Conservation (phyloP, 495 filamentous ascomycete species). For the Hypoxylon cercidicola region DNA sequence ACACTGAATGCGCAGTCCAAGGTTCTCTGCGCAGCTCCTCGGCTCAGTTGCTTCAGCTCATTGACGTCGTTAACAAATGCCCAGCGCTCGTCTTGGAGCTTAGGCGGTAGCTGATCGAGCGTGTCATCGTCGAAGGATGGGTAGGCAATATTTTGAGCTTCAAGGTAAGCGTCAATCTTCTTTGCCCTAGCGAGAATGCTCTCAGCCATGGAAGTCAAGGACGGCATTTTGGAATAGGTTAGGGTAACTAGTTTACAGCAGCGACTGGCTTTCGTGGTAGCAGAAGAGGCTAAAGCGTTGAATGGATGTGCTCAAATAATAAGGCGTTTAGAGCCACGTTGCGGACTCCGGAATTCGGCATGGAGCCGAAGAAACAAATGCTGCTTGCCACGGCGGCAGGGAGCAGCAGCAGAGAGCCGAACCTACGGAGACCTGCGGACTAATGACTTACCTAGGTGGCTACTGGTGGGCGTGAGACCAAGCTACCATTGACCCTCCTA, state of each 20-base stretch:
- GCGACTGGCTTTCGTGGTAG: background rate
- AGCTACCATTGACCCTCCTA: too few species aligned
- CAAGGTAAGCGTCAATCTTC: constrained; percentile 12
- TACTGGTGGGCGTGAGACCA: too few species aligned
- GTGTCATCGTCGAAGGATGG: constrained; percentile 13
- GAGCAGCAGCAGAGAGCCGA: background rate
- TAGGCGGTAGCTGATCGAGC: constrained; percentile 11
- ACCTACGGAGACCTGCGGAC: too few species aligned
- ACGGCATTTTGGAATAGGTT: constrained; percentile 12
- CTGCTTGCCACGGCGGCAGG: background rate
- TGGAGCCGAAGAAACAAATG: background rate
- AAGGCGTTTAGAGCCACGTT: background rate
- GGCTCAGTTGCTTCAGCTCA: constrained; percentile 15
- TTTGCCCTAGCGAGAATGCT: constrained; percentile 5
- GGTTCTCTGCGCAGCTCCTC: constrained; percentile 5
- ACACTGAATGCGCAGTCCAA: constrained; percentile 11
- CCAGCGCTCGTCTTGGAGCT: constrained; percentile 19
- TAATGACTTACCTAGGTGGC: too few species aligned
- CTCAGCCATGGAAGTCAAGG: constrained; percentile 11
- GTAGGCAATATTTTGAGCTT: constrained; percentile 7
- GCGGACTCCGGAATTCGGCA: background rate
- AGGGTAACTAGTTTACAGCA: constrained; percentile 2
- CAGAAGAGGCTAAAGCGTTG: background rate
- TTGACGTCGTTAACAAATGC: constrained; percentile 1
- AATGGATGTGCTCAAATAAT: background rate